Evolutionary conservation across 208 protist species (phyloP).

Genomic region (Trypanosoma platydactyli): DNA sequence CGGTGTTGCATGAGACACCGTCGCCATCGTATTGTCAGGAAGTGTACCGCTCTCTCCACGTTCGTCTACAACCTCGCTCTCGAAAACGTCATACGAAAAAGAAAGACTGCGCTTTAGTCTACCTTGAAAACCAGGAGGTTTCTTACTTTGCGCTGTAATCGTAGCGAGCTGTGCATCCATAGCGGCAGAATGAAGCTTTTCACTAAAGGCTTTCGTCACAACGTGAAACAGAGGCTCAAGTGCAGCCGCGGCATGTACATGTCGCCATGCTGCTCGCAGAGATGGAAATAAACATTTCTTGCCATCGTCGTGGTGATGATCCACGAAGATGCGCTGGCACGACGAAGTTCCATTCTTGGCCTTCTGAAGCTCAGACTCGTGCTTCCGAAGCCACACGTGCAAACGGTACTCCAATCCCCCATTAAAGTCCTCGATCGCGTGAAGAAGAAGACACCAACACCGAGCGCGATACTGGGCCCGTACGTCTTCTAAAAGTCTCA

Average conservation of each 20-base stretch:
- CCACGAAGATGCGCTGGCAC: neutral
- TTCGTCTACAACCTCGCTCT: conserved; percentile 16
- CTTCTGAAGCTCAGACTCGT: conserved; percentile 9
- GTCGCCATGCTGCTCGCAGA: conserved; percentile 59
- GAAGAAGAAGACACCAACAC: conserved; percentile 44
- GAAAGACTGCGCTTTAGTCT: conserved; percentile 8
- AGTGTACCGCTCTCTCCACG: neutral
- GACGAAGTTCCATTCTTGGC: conserved; percentile 10
- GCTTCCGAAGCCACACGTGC: conserved; percentile 22
- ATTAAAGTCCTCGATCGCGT: conserved; percentile 61
- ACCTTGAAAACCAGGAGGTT: neutral
- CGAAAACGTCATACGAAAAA: conserved; percentile 2
- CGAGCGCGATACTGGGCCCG: conserved; percentile 31
- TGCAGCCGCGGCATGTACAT: conserved; percentile 48
- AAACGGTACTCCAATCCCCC: conserved; percentile 35
- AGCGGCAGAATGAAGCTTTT: conserved; percentile 16
- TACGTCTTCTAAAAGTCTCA: conserved; percentile 34
- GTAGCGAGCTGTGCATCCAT: conserved; percentile 14
- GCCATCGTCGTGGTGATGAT: neutral
- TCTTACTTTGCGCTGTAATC: conserved; percentile 9
- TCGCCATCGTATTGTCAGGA: neutral
- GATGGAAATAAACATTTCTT: conserved; percentile 32
- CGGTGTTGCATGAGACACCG: no score
- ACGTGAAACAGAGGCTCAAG: conserved; percentile 50
- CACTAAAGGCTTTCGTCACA: conserved; percentile 48